Evolutionary conservation across 2,329 filamentous ascomycete species (phyloP).

Genomic region (Ophiocordyceps camponoti-leonardi): DNA sequence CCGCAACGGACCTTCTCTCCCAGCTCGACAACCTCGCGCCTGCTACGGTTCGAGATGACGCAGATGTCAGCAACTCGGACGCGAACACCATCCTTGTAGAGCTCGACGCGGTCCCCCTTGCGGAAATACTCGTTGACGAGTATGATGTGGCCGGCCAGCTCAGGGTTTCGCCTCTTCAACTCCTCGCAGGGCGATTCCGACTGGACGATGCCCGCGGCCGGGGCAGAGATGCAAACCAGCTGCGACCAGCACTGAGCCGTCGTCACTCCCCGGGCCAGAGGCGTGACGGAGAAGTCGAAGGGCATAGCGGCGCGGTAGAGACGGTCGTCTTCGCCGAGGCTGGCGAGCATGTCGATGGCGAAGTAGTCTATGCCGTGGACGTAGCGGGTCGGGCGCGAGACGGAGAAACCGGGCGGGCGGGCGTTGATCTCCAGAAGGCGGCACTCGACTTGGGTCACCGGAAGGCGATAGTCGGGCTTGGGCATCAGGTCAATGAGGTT

Average conservation of each 20-base stretch:
- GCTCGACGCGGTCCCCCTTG: neutral
- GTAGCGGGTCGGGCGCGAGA: neutral
- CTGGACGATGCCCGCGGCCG: neutral
- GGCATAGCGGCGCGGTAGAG: neutral
- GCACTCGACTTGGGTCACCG: neutral
- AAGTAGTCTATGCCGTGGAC: neutral
- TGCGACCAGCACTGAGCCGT: neutral
- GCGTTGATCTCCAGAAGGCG: neutral
- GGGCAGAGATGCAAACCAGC: neutral
- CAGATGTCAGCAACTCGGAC: conserved; percentile 5
- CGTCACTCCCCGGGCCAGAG: too few relatives aligned
- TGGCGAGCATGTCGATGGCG: neutral
- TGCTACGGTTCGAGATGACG: conserved; percentile 4
- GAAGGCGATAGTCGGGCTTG: neutral
- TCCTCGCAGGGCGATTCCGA: neutral
- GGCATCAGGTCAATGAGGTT: neutral
- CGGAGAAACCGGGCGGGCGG: neutral
- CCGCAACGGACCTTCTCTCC: conserved; percentile 6
- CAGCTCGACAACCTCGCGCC: neutral
- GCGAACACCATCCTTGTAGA: conserved; percentile 5
- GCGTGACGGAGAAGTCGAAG: neutral
- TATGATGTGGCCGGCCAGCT: neutral
- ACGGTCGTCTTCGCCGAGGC: neutral
- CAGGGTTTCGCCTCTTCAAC: neutral
- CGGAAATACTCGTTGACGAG: neutral